Base-by-base conservation (phyloP, 768 basidiomycete genomes). In the Lactifluus echinatus region DNA sequence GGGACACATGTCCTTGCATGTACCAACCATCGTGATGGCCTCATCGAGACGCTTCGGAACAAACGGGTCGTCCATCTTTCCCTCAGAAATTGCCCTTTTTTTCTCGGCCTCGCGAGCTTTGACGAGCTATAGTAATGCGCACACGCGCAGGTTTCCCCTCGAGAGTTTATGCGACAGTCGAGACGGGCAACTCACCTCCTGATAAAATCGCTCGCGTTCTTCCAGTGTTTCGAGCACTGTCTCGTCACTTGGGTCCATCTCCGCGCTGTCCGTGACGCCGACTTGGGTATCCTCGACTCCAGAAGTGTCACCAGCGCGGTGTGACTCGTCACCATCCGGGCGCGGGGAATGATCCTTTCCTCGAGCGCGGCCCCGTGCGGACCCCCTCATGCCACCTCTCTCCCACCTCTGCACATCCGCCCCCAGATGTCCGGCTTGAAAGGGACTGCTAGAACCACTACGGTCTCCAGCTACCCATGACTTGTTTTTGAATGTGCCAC, bases 1-100 rank as follows among this genome's bases (percentile, higher is more conserved):
- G 2, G 94, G 93, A 67, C 94, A 97, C 93, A 97, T 96, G 59
- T 89, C 86, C 73, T 77, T 72, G 66, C 95, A 98, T 1, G 92
- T 94, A 23, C 94, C 94, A 14, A 89, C 81, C 68, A 97, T 85
- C n/a, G 85, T 86, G 54, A 94, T 93, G 17, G 94, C 93, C 62
- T 95, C 85, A 63, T 89, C 89, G 2, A 96, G 77, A 14, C 85
- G 78, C 66, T 87, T 86, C 2, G 87, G 83, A 10, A 85, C 84
- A 40, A 79, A 66, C 0, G 93, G 93, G 66, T 92, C 91, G 60
- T 90, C 87, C 81, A 96, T 93, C 66, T 88, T 84, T 6, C 92
- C 91, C 34, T 85, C 81, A 0, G 83, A 77, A 53, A 96, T 93
- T 15, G 87, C 87, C 47, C 72, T 76, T 68, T 84, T 85, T 50